Evolutionary conservation across 2,329 filamentous ascomycete genomes (phyloP), one percentile per base, ranked within the genome.

Genomic region (Penicillium aurantiogriseum): DNA sequence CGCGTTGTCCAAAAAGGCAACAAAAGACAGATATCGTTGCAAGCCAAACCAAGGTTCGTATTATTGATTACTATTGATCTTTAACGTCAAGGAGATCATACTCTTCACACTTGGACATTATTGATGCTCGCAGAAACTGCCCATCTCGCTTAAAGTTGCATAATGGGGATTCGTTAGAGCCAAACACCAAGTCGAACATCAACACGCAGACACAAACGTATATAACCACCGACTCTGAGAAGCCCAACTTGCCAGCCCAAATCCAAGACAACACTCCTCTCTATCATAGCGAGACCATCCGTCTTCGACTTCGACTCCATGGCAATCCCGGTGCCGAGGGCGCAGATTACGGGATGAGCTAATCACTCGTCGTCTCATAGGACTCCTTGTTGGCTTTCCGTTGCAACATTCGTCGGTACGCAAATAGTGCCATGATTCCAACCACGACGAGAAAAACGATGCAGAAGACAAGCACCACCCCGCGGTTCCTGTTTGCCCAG

Each of bases 391-490:
- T 65, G 17, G 69, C 67, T 55, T 70, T 72, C 33, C 64, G 62
- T 9, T 69, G 67, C 61, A 72, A 58, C 51, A 80, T 69, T 67
- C 73, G 76, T 61, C 80, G 78, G 61, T 78, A 77, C 58, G 82
- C 66, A 69, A 81, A 80, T 40, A 87, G 76, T 46, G 68, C 67
- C 54, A 81, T 63, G 51, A 88, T 69, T 25, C 83, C 79, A 58
- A 80, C 57, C 43, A 61, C 78, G 63, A 88, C 81, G 57, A 84
- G 67, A 67, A 83, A 83, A 69, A 86, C 77, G 64, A 88, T 84
- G 72, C 75, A 79, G 72, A 88, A 85, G 57, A 87, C 85, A 62
- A 87, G 76, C 48, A 88, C 78, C 61, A 87, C 83, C 71, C 85
- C 85, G 48, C 81, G 79, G 67, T 88, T 82, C 40, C 73, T 67